Base-by-base conservation (phyloP, 371 early-diverging fungal species). In the Cokeromyces recurvatus region DNA sequence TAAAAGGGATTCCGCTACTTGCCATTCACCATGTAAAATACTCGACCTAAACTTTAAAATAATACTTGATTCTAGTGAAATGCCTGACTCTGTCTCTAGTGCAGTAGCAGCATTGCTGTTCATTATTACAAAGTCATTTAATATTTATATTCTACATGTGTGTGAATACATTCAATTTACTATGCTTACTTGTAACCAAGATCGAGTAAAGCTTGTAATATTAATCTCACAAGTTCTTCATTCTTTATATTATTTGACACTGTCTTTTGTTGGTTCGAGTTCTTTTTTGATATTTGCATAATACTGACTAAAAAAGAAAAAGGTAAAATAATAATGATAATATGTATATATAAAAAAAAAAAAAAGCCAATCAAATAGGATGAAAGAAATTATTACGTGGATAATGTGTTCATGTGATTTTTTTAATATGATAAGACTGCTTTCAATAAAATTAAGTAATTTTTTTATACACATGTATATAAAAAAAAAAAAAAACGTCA, bases 171-270 rank as follows among this genome's bases (percentile, higher is more conserved):
- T n/a, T n/a, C n/a, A n/a, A n/a, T n/a, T n/a, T n/a, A n/a, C n/a
- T n/a, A n/a, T n/a, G n/a, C 66, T 64, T 76, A 91, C 91, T 57
- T 74, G 55, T 87, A 91, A 5, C 92, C 94, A 45, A 92, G 71
- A 43, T 87, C 86, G n/a, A 78, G 71, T 25, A 96, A 65, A 23
- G 89, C 72, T 59, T 96, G 94, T 21, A 90, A 57, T 64, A 95
- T 85, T 10, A 96, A 59, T 12, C 95, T 79, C 17, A 93, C 87
- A 3, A 93, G 69, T 59, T 96, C 93, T 32, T 84, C 80, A 31
- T 76, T 72, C 20, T 58, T 67, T 17, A 74, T 52, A 44, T 48
- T 44, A 7, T 14, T 44, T n/a, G 37, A 9, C 14, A 42, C 3
- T 1, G 29, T 14, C 7, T 39, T 48, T 22, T 8, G 24, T 25